Base-by-base conservation (phyloP, 106 monocot species). In the Vanilla planifolia region DNA sequence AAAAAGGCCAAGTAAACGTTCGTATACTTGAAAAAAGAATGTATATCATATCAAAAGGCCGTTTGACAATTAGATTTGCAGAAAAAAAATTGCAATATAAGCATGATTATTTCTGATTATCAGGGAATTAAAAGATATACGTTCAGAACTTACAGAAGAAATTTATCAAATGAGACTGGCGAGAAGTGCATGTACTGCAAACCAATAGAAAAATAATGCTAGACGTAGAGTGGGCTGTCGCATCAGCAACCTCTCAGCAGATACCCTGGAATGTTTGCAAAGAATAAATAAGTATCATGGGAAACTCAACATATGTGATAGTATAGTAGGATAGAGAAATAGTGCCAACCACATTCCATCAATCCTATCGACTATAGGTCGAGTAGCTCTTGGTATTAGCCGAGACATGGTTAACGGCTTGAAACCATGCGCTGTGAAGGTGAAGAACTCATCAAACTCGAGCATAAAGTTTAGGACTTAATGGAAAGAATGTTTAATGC, bases 181-280 rank as follows among this genome's bases (percentile, higher is more conserved):
- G 64, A 95, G 83, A 64, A 95, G 67, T 48, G 89, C 76, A 78
- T 95, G 95, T 64, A 95, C 60, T 30, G 71, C 66, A 65, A 86
- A 43, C 95, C 95, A 95, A 72, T 95, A 95, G 36, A 95, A 17
- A 37, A 95, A 66, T 46, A 90, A 59, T 0, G 83, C 95, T 48
- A 95, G 76, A 19, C 95, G 70, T 47, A 95, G 44, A 36, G 68
- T 71, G 30, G 95, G 95, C 56, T 98, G 91, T 66, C 96, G 81
- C 96, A 98, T 98, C 55, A 98, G 72, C 70, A 91, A 52, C 24
- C 96, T 76, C 24, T 98, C 96, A 52, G 81, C 88, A 10, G 96
- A 92, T 30, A 92, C 96, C 96, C 96, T 98, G 87, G 28, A 35
- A 69, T 21, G 60, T 34, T 50, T 16, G 60, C 33, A 68, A 64